Conservation (phyloP, 345 rosid genomes). For the Eucalyptus rudis region DNA sequence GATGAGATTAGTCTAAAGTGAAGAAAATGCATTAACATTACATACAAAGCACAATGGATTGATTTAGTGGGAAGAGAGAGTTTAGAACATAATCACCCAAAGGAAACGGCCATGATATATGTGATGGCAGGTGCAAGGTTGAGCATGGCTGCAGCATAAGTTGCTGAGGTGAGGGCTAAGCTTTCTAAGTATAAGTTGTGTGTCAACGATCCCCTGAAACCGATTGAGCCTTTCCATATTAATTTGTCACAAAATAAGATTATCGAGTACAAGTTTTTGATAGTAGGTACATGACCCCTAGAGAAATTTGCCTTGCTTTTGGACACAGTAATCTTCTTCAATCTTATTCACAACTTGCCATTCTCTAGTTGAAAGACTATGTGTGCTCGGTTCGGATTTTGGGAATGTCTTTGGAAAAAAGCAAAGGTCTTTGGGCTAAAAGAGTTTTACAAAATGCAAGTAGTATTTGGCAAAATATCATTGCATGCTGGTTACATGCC, state of each 20-base stretch:
- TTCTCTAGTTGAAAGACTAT: not conserved
- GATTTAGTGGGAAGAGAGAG: not conserved
- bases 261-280: not conserved
- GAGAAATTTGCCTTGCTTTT: not conserved
- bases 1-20: not conserved
- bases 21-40: not conserved
- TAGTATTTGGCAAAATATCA: too few species aligned
- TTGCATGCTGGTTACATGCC: not conserved
- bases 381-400: too few species aligned
- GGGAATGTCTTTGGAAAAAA: too few species aligned
- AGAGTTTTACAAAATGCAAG: not conserved
- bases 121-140: conserved; percentile 42
- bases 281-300: not conserved
- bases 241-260: not conserved
- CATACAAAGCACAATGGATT: not conserved
- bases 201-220: conserved; percentile 13
- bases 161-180: conserved; percentile 39
- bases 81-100: conserved; percentile 11
- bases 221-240: not conserved
- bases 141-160: conserved; percentile 28
- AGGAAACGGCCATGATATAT: conserved; percentile 26
- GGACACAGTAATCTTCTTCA: not conserved
- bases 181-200: conserved; percentile 24
- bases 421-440: not conserved
- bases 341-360: not conserved